phyloP scores from a whole-genome alignment of 2,329 filamentous ascomycete species.

The Ophiostoma perfectum region DNA sequence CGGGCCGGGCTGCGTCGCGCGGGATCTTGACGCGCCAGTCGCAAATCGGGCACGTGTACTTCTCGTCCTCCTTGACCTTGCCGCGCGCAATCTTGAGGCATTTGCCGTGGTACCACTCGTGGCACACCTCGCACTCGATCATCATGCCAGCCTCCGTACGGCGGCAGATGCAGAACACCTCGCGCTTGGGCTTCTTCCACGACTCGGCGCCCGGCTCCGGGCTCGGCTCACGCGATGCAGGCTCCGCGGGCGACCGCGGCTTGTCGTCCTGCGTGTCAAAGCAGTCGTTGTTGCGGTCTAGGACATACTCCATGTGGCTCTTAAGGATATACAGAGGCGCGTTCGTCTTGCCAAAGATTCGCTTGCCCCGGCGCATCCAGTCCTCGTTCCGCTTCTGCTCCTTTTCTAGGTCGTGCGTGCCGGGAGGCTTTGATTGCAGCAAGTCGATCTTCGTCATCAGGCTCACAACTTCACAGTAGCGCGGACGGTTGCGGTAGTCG shows the following conservation, averaged over 20 bases:
- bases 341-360: constrained; percentile 96
- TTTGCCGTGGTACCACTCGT: constrained; percentile 99
- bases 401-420: constrained; percentile 87
- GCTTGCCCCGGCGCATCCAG: constrained; percentile 98
- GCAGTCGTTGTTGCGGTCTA: constrained; percentile 82
- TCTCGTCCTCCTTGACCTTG: constrained; percentile 97
- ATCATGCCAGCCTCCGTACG: constrained; percentile 95
- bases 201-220: constrained; percentile 47
- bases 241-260: constrained; percentile 84
- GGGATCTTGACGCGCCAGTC: constrained; percentile 97
- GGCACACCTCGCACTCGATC: constrained; percentile 98
- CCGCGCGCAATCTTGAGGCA: constrained; percentile 96
- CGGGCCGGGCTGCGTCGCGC: constrained; percentile 88
- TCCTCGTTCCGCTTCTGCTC: constrained; percentile 94
- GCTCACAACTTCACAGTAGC: constrained; percentile 83
- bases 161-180: constrained; percentile 96
- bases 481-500: constrained; percentile 73
- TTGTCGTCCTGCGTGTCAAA: constrained; percentile 83
- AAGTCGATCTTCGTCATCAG: constrained; percentile 83
- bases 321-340: constrained; percentile 93
- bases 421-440: constrained; percentile 84
- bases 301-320: constrained; percentile 87
- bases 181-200: constrained; percentile 59
- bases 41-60: constrained; percentile 96
- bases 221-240: constrained; percentile 74